These are phyloP conservation scores for Plectosphaerella sp. DNA, from an alignment of 2,329 filamentous ascomycete species.

Conservation along the genomic window DNA sequence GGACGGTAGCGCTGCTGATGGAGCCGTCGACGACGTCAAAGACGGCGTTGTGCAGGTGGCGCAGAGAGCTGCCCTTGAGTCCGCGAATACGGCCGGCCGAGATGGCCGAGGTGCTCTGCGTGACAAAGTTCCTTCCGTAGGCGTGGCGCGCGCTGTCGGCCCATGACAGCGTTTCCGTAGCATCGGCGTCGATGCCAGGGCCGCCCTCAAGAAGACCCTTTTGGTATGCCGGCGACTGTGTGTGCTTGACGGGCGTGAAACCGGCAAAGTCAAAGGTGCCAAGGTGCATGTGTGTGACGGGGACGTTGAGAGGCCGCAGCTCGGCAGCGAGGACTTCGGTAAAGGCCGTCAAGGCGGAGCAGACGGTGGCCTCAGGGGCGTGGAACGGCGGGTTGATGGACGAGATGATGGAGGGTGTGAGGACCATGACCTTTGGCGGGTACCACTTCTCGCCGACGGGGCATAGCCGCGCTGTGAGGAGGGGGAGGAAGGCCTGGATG, in stretches of 20 bases:
- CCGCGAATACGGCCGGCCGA: slow-evolving; percentile 54
- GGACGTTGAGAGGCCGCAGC: slow-evolving; percentile 68
- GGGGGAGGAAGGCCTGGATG: slow-evolving; percentile 82
- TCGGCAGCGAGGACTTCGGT: slow-evolving; percentile 76
- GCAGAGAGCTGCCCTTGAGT: slow-evolving; percentile 64
- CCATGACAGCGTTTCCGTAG: slow-evolving; percentile 59
- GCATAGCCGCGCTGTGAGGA: slow-evolving; percentile 60
- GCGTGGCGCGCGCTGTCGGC: slow-evolving; percentile 53
- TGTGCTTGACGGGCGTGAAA: slow-evolving; percentile 46
- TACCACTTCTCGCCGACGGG: slow-evolving; percentile 44
- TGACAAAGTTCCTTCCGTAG: slow-evolving; percentile 60
- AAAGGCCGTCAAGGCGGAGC: slow-evolving; percentile 81
- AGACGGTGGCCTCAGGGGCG: slow-evolving; percentile 80
- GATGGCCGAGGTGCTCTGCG: slow-evolving; percentile 50
- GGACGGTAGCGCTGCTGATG: slow-evolving; percentile 58
- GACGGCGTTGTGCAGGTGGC: slow-evolving; percentile 79
- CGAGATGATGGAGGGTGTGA: slow-evolving; percentile 78
- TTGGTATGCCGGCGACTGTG: slow-evolving; percentile 24
- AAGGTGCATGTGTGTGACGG: slow-evolving; percentile 82
- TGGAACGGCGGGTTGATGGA: slow-evolving; percentile 76
- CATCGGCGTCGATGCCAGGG: slow-evolving; percentile 35
- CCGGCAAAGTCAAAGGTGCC: slow-evolving; percentile 84
- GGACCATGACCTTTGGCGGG: slow-evolving; percentile 66
- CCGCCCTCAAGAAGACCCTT: slow-evolving; percentile 33
- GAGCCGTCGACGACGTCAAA: slow-evolving; percentile 80